phyloP scores from a whole-genome alignment of 73 alveolate species.

The Effrenium voratum region DNA sequence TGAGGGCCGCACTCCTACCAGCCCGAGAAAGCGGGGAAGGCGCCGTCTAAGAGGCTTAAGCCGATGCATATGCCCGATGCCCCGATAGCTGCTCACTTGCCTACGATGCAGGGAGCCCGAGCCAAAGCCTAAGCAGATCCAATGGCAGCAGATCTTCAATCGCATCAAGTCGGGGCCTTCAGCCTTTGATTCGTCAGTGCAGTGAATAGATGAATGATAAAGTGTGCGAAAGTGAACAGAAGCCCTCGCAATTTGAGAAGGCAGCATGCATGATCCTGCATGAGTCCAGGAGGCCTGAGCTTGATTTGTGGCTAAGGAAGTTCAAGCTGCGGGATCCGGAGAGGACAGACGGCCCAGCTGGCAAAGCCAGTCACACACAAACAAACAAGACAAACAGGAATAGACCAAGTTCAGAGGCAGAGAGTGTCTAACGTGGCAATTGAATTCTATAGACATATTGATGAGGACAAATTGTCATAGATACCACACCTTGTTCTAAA shows the following conservation, averaged over 20 bases:
- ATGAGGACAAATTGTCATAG: background rate
- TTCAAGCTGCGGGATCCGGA: conserved; percentile 61
- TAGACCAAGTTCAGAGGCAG: background rate
- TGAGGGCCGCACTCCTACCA: no score
- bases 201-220: background rate
- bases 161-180: background rate
- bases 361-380: background rate
- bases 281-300: background rate
- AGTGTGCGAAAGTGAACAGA: background rate
- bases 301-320: conserved; percentile 10
- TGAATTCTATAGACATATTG: background rate
- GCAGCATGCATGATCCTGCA: background rate
- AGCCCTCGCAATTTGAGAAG: background rate
- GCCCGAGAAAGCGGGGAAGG: no score
- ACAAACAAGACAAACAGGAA: background rate
- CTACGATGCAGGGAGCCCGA: conserved; percentile 54
- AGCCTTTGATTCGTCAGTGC: background rate
- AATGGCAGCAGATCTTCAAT: conserved; percentile 23
- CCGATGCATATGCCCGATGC: no score
- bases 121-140: conserved; percentile 10
- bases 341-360: background rate
- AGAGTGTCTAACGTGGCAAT: background rate
- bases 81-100: no score
- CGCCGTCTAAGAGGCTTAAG: no score
- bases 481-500: background rate